Percentiles rank a stretch among this genome's conserved stretches.
Conservation (phyloP, 1,284 basidiomycete species). For the Apiotrichum gamsii region DNA sequence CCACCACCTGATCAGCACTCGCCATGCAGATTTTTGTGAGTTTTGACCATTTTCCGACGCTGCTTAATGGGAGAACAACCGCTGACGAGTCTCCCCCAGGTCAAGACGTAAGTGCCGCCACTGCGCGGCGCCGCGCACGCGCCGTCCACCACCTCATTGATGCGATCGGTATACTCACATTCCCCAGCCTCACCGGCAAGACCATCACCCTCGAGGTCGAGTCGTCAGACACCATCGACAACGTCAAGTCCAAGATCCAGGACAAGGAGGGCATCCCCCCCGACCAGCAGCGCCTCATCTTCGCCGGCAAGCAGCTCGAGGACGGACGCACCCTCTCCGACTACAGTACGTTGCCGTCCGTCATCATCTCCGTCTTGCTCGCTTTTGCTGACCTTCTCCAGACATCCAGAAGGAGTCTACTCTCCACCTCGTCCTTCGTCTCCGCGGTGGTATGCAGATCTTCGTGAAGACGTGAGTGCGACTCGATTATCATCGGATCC, state of each 20-base stretch:
- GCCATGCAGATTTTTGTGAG: constrained; percentile 28
- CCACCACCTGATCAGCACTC: background rate
- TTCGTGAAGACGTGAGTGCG: constrained; percentile 11
- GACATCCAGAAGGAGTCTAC: constrained; percentile 99
- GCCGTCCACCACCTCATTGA: background rate
- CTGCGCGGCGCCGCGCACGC: background rate
- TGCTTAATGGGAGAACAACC: no score
- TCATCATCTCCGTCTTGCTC: no score
- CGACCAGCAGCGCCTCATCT: constrained; percentile 90
- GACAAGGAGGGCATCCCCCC: constrained; percentile 70
- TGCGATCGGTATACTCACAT: constrained; percentile 4
- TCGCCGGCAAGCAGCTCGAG: constrained; percentile 92
- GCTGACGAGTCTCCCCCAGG: background rate
- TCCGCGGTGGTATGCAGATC: constrained; percentile 78
- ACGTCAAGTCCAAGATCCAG: constrained; percentile 57
- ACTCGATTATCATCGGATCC: background rate
- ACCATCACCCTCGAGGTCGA: constrained; percentile 57
- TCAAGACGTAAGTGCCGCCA: constrained; percentile 4
- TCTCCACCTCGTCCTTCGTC: constrained; percentile 93
- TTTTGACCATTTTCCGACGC: background rate
- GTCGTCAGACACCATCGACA: constrained; percentile 58
- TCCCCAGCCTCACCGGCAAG: constrained; percentile 55
- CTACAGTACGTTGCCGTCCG: constrained; percentile 62
- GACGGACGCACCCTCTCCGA: constrained; percentile 89
- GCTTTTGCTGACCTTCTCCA: constrained; percentile 9